Percentiles rank a stretch among this genome's conserved stretches.
Evolutionary conservation across 129 eudicot species (phyloP).

Genomic region (carrot (Daucus carota)): DNA sequence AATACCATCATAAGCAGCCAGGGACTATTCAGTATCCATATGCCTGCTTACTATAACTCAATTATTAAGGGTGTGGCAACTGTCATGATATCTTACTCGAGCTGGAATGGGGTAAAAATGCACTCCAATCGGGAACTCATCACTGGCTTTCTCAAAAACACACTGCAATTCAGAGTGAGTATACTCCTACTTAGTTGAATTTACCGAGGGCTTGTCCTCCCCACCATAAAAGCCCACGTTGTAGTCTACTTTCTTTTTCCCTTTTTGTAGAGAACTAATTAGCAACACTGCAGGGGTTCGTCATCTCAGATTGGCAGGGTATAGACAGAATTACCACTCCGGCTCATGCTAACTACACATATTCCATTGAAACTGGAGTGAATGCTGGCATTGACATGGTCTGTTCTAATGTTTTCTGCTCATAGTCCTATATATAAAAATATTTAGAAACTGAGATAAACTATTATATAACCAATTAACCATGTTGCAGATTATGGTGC

Average conservation of each 20-base stretch:
- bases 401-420: conserved; percentile 6
- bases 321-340: conserved; percentile 60
- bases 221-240: not conserved
- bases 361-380: conserved; percentile 46
- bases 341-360: conserved; percentile 52
- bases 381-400: conserved; percentile 81
- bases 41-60: conserved; percentile 71
- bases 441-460: not conserved
- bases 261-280: not conserved
- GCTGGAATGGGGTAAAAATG: conserved; percentile 68
- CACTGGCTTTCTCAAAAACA: conserved; percentile 54
- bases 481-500: conserved; percentile 67
- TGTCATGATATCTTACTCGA: conserved; percentile 72
- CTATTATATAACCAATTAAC: no score
- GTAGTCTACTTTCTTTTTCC: not conserved
- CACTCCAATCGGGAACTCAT: conserved; percentile 50
- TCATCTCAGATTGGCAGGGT: conserved; percentile 68
- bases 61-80: conserved; percentile 62
- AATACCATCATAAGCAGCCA: conserved; percentile 42
- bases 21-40: conserved; percentile 55
- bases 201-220: not conserved
- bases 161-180: conserved; percentile 50
- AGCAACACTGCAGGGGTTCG: conserved; percentile 49
- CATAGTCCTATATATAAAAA: not conserved
- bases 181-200: not conserved